These are phyloP conservation scores for Terfezia claveryi DNA, from an alignment of 495 filamentous ascomycete genomes.

Conservation along the genomic window DNA sequence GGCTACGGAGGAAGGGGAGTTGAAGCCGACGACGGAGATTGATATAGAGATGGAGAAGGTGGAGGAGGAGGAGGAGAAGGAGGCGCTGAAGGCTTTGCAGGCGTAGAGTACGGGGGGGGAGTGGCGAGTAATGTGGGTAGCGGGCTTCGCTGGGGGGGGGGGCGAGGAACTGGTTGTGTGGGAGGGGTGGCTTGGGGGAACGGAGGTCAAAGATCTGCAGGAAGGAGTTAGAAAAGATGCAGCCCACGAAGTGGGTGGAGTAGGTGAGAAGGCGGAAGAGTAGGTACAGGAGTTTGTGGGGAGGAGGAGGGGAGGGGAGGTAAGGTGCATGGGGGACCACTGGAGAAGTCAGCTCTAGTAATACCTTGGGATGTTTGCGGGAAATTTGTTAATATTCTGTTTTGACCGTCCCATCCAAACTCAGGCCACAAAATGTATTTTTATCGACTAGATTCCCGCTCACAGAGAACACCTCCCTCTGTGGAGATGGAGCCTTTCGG, in stretches of 20 bases:
- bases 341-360: background rate
- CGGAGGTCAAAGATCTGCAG: slow-evolving; percentile 77
- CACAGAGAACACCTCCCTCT: slow-evolving; percentile 72
- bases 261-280: slow-evolving; percentile 55
- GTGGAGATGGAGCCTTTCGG: slow-evolving; percentile 6
- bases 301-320: slow-evolving; percentile 43
- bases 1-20: slow-evolving; percentile 3
- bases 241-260: slow-evolving; percentile 53
- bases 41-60: background rate
- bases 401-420: slow-evolving; percentile 61
- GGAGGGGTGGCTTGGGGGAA: slow-evolving; percentile 28
- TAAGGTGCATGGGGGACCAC: slow-evolving; percentile 54
- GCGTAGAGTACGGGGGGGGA: background rate
- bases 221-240: slow-evolving; percentile 65
- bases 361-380: background rate
- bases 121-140: background rate
- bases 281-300: slow-evolving; percentile 72
- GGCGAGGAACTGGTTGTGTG: background rate
- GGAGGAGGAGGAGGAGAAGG: background rate
- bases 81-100: background rate
- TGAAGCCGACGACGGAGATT: background rate
- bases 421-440: slow-evolving; percentile 63
- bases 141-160: background rate
- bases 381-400: background rate
- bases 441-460: slow-evolving; percentile 80